Evolutionary conservation across 2,329 filamentous ascomycete genomes (phyloP), one percentile per base, ranked within the genome.

Genomic region (Diplodia seriata): DNA sequence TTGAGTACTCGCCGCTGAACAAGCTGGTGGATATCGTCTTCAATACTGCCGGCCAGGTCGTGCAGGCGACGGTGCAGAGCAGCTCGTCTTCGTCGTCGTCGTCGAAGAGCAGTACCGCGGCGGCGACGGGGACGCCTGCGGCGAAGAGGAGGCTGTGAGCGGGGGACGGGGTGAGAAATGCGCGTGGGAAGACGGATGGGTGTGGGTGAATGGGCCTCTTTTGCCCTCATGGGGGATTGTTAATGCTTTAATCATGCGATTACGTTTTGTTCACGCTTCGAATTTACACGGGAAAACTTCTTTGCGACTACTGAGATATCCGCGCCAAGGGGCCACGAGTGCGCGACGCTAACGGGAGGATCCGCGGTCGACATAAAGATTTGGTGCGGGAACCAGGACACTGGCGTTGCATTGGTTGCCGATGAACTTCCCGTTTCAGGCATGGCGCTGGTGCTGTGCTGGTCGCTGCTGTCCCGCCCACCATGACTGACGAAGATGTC

Each of bases 1-100:
- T 83, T 71, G 78, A 76, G 4, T 87, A 86, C 70, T 76, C 79
- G 26, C 78, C 84, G 36, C 76, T 87, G 43, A 82, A 81, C 65
- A 79, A 83, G 2, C 73, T 87, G 68, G 83, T 87, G 15, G 82
- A 87, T 67, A 85, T 87, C 68, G 79, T 87, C 23, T 85, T 85
- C 72, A 87, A 87, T 72, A 74, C 81, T 1, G 81, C 84, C 1
- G 84, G 85, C 0, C 85, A 87, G 75, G 83, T 87, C 15, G 84
- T 87, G 33, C 82, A 85, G 70, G 85, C 85, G 11, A 75, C 75
- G 4, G 81, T 82, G 11, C 75, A 77, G 74, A 73, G 51, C 69
- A 74, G 70, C 23, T 70, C 61, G 36, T 69, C 66, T 53, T 70
- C 70, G 38, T 71, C 70, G 38, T 71, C n/a, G n/a, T n/a, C 70